Evolutionary conservation across 495 filamentous ascomycete species (phyloP).

Genomic region (Lepraria neglecta): DNA sequence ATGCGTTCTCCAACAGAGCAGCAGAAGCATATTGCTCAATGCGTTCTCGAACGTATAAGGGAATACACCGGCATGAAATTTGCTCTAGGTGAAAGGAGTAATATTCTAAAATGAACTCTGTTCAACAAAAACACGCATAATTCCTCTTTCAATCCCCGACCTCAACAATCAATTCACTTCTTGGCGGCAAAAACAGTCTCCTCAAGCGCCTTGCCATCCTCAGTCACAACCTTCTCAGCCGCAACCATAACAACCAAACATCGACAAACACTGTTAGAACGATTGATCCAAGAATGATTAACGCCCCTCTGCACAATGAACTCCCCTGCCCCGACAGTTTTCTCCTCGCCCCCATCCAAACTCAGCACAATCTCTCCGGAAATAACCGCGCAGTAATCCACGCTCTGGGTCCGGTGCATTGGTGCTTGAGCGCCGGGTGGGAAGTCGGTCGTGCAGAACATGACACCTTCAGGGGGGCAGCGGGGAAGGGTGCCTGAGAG

Average conservation of each 20-base stretch:
- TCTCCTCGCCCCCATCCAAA: constrained; percentile 35
- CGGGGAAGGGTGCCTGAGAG: constrained; percentile 27
- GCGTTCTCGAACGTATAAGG: background rate
- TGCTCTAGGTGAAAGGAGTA: constrained; percentile 1
- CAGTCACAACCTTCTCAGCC: constrained; percentile 29
- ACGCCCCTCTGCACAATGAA: constrained; percentile 34
- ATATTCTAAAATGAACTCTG: background rate
- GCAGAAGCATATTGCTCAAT: background rate
- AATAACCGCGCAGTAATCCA: constrained; percentile 35
- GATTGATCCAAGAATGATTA: constrained; percentile 36
- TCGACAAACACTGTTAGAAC: constrained; percentile 29
- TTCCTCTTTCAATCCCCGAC: background rate
- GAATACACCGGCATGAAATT: constrained; percentile 1
- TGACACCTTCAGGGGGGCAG: constrained; percentile 26
- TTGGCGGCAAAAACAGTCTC: constrained; percentile 3
- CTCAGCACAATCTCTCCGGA: constrained; percentile 34
- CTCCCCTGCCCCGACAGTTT: constrained; percentile 31
- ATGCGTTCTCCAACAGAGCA: background rate
- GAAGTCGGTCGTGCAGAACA: constrained; percentile 30
- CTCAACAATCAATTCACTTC: background rate
- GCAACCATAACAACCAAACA: constrained; percentile 32
- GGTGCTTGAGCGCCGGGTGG: constrained; percentile 27
- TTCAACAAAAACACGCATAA: background rate
- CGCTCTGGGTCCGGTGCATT: constrained; percentile 35
- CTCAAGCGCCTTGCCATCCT: constrained; percentile 30